Evolutionary conservation across 768 basidiomycete species (phyloP).

Genomic region (Naganishia vishniacii): DNA sequence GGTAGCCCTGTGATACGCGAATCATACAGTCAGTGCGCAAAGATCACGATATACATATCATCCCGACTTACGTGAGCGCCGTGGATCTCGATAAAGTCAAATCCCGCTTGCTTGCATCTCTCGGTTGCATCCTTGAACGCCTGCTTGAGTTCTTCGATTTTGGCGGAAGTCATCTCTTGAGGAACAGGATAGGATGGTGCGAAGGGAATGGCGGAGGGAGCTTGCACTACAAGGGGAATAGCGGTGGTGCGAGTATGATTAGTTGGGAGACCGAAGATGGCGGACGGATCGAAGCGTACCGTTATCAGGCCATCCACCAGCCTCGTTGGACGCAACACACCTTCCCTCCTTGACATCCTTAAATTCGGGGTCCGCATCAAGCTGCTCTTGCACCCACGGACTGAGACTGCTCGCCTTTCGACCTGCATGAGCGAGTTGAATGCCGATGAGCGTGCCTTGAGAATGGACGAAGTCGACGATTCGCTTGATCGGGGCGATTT

Average conservation of each 20-base stretch:
- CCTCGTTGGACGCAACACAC: conserved; percentile 53
- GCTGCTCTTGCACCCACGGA: conserved; percentile 58
- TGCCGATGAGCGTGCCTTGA: conserved; percentile 65
- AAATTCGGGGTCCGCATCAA: conserved; percentile 22
- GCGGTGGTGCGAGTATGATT: conserved; percentile 41
- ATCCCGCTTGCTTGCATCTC: conserved; percentile 56
- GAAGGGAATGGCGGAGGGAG: conserved; percentile 60
- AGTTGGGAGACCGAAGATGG: too few species aligned
- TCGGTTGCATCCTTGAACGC: conserved; percentile 54
- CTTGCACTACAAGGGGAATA: conserved; percentile 57
- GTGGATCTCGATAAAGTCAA: conserved; percentile 48
- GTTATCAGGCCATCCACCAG: conserved; percentile 64
- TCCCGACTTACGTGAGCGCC: conserved; percentile 34
- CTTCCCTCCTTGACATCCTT: conserved; percentile 34
- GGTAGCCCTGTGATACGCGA: conserved; percentile 57
- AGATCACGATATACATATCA: not conserved
- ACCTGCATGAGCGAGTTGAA: conserved; percentile 76
- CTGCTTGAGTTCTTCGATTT: conserved; percentile 58
- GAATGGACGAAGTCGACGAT: conserved; percentile 70
- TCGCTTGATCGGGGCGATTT: conserved; percentile 63
- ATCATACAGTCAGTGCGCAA: conserved; percentile 28
- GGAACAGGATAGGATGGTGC: conserved; percentile 57
- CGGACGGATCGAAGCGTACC: conserved; percentile 54
- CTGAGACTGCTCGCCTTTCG: conserved; percentile 69
- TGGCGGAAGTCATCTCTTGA: conserved; percentile 56